phyloP scores from a whole-genome alignment of 148 eudicot genomes.

The Rheum nobile region DNA sequence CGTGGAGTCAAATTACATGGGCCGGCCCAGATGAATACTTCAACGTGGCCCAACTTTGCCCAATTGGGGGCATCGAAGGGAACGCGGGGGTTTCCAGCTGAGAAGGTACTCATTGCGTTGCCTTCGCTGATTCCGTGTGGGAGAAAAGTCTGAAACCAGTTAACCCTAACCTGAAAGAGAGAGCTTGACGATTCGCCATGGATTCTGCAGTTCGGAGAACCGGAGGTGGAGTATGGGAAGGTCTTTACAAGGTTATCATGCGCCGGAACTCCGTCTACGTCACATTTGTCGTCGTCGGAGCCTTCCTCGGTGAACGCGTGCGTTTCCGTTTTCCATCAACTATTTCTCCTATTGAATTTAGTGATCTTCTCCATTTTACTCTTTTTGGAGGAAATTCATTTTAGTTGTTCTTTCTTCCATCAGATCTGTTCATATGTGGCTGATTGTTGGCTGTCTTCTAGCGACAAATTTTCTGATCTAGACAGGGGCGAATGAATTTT shows the following conservation, averaged over 20 bases:
- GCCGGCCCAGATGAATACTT: too few relatives aligned
- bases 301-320: slow-evolving; percentile 57
- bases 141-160: not conserved
- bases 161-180: not conserved
- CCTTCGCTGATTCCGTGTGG: not conserved
- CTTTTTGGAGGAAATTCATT: not conserved
- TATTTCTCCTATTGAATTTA: too few relatives aligned
- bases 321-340: not conserved
- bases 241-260: slow-evolving; percentile 41
- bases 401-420: not conserved
- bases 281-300: slow-evolving; percentile 62
- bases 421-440: not conserved
- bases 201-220: slow-evolving; percentile 7
- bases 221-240: slow-evolving; percentile 22
- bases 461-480: not conserved
- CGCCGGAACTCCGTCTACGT: slow-evolving; percentile 51
- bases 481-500: not conserved
- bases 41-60: too few relatives aligned
- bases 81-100: too few relatives aligned
- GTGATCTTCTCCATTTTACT: not conserved
- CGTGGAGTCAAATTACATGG: too few relatives aligned
- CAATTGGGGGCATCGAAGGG: too few relatives aligned
- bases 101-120: too few relatives aligned
- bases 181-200: slow-evolving; percentile 3
- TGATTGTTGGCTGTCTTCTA: not conserved